These are phyloP conservation scores for Papiliotrema flavescens DNA, from an alignment of 1,284 basidiomycete genomes.

Conservation along the genomic window DNA sequence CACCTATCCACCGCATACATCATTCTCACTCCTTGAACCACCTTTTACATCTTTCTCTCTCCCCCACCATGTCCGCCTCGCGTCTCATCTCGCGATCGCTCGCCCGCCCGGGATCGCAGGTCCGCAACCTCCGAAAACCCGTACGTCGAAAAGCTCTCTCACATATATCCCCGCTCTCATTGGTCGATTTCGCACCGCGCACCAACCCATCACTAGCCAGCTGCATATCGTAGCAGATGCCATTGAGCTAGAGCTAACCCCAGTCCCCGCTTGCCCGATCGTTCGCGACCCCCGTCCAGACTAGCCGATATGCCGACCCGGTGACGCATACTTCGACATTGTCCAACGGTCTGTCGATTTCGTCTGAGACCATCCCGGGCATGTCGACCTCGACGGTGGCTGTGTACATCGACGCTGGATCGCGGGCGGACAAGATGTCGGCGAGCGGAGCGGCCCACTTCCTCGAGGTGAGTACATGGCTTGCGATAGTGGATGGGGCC, in stretches of 20 bases:
- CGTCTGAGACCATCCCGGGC: conserved; percentile 85
- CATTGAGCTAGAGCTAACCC: background rate
- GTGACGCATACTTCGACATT: conserved; percentile 83
- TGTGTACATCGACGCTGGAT: conserved; percentile 98
- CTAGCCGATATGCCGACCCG: conserved; percentile 63
- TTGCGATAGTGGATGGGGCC: background rate
- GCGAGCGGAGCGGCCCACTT: conserved; percentile 98
- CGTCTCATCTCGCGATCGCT: conserved; percentile 39
- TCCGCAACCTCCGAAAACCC: conserved; percentile 15
- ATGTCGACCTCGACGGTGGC: conserved; percentile 98
- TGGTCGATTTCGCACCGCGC: conserved; percentile 1
- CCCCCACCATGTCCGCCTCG: conserved; percentile 32
- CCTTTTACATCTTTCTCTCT: background rate
- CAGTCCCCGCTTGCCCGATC: conserved; percentile 27
- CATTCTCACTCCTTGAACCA: background rate
- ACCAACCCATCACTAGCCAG: background rate
- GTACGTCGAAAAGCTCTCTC: conserved; percentile 11
- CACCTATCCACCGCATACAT: background rate
- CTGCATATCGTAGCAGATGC: background rate
- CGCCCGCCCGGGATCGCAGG: conserved; percentile 15
- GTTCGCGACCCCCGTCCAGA: conserved; percentile 53
- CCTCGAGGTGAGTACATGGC: conserved; percentile 65
- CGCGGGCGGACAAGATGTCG: conserved; percentile 88
- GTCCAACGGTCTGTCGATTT: conserved; percentile 86
- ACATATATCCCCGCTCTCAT: conserved; percentile 7